A percentile compares a stretch with the other conserved stretches of the same genome.
Conservation (phyloP, 345 rosid genomes). For the Eucalyptus melliodora region DNA sequence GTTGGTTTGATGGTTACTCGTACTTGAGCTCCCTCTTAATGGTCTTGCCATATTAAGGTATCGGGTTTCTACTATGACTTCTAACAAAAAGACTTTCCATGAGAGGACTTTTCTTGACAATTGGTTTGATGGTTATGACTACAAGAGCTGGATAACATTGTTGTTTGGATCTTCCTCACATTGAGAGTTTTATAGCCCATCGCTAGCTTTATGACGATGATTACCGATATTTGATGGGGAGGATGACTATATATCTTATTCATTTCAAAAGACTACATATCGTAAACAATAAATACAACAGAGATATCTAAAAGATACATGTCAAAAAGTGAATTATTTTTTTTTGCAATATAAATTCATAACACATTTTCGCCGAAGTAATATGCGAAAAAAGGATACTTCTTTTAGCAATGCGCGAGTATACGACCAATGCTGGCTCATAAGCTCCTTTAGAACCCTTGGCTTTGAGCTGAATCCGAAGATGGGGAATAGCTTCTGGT, state of each 20-base stretch:
- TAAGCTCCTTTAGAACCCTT: neutral
- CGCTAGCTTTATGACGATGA: neutral
- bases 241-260: neutral
- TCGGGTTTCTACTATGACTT: too few relatives aligned
- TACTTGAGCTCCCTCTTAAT: too few relatives aligned
- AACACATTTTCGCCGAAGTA: neutral
- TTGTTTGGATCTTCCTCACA: neutral
- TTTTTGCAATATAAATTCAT: neutral
- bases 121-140: neutral
- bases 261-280: too few relatives aligned
- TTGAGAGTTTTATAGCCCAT: neutral
- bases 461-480: neutral
- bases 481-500: neutral
- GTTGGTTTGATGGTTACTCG: too few relatives aligned
- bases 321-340: neutral
- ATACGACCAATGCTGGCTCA: neutral
- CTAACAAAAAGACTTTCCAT: too few relatives aligned
- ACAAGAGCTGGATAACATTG: neutral
- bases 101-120: neutral
- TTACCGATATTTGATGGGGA: neutral
- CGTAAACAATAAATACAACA: neutral
- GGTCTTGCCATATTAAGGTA: too few relatives aligned
- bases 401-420: neutral
- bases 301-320: too few relatives aligned
- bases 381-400: too few relatives aligned